Evolutionary conservation across 345 rosid species (phyloP), one percentile per base, ranked within the genome.

Genomic region (Salix viminalis): DNA sequence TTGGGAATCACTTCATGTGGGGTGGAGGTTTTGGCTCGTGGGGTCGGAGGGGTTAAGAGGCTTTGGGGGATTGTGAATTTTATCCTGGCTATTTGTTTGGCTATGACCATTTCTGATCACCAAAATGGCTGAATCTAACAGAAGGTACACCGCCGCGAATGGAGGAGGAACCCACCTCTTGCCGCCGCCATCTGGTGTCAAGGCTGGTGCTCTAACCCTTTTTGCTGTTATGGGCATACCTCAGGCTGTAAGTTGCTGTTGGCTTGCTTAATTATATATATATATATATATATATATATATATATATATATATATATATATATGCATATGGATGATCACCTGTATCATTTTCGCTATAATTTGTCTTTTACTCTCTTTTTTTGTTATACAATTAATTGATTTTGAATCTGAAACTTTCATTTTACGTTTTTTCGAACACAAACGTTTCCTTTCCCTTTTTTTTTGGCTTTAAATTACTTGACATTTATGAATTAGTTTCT

Each of bases 171-270:
- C 37, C 41, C 65, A 74, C 13, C 28, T 71, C 52, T 60, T 74
- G 67, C 58, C 67, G 24, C 97, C 95, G 2, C 85, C 92, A 4
- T 24, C 71, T 39, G 84, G 84, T 15, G 69, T 96, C 58, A 85
- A 85, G 73, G 87, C 75, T 5, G 87, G 82, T n/a, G 94, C 96
- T 13, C 80, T 96, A 80, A 70, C 88, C 44, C 76, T 93, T 56
- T 93, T 93, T 67, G 84, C 96, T 1, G 74, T 91, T 15, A 58
- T 91, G 77, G 99, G 99, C 16, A 81, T 96, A 54, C 99, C 99
- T 5, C 90, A 79, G 41, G 87, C 98, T 30, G 98, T 95, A 76
- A 85, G 89, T 42, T 61, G 26, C 19, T 2, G 41, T 41, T n/a
- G 32, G 73, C 26, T 2, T 16, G 19, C 68, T 56, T 37, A 5